A percentile compares a stretch with the other conserved stretches of the same genome.
These are phyloP conservation scores for Glaciozyma martinii DNA, from an alignment of 768 basidiomycete genomes.

Conservation along the genomic window DNA sequence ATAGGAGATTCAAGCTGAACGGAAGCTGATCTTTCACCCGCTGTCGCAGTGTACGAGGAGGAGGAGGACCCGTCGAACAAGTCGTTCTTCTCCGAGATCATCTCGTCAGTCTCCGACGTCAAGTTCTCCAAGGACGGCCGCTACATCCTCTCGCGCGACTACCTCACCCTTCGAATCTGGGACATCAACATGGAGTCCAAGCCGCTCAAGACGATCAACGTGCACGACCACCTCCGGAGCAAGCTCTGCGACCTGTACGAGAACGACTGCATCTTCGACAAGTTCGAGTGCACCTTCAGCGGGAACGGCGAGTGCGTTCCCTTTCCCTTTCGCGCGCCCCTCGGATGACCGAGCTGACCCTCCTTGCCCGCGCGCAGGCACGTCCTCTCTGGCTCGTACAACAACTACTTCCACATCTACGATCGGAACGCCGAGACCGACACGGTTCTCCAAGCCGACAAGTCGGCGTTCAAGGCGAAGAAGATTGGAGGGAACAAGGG, in stretches of 20 bases:
- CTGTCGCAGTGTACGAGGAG: constrained; percentile 78
- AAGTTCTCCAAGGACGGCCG: constrained; percentile 97
- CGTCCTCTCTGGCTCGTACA: constrained; percentile 97
- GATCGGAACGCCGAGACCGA: constrained; percentile 74
- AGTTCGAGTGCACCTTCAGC: constrained; percentile 97
- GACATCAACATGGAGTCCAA: constrained; percentile 98
- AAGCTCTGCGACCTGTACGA: constrained; percentile 98
- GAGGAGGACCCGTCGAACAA: constrained; percentile 95
- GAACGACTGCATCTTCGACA: constrained; percentile 99
- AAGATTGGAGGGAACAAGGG: constrained; percentile 70
- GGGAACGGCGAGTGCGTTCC: constrained; percentile 75
- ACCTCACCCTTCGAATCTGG: constrained; percentile 97
- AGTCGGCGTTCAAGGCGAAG: constrained; percentile 98
- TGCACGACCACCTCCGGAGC: constrained; percentile 92
- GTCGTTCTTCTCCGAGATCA: constrained; percentile 99
- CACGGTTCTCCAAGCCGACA: constrained; percentile 93
- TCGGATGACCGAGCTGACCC: neutral
- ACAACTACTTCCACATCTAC: constrained; percentile 99
- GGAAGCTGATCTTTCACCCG: neutral
- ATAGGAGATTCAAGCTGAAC: too few relatives aligned
- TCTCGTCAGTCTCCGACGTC: constrained; percentile 98
- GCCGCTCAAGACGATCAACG: constrained; percentile 93
- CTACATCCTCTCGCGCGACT: constrained; percentile 93
- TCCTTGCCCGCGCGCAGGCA: constrained; percentile 49
- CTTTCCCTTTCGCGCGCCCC: neutral